Conservation (phyloP, 2,329 filamentous ascomycete genomes). For the Shiraia bambusicola region DNA sequence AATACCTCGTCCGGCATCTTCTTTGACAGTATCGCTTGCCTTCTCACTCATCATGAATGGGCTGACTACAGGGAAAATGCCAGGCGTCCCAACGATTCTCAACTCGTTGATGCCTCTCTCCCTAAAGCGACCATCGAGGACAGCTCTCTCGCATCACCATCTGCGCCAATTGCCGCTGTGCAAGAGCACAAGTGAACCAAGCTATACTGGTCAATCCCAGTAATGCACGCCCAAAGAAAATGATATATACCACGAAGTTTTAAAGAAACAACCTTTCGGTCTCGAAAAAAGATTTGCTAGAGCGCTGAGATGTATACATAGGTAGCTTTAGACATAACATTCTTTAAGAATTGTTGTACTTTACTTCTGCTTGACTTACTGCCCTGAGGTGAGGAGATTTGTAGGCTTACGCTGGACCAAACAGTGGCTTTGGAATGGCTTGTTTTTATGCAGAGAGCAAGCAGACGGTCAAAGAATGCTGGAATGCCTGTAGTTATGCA, state of each 20-base stretch:
- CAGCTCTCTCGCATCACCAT: constrained; percentile 56
- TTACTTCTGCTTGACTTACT: no score
- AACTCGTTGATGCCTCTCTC: constrained; percentile 59
- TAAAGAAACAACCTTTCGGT: no score
- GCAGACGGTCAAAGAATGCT: no score
- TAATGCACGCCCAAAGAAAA: constrained; percentile 12
- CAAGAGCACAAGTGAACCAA: constrained; percentile 3
- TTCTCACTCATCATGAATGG: constrained; percentile 44
- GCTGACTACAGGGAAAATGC: constrained; percentile 54
- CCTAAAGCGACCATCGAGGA: constrained; percentile 58
- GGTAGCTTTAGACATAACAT: no score
- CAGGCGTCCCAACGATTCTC: constrained; percentile 59
- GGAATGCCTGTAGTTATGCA: no score
- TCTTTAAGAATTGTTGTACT: no score
- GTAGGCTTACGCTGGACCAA: no score
- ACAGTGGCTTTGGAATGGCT: no score
- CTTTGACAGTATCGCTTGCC: constrained; percentile 16
- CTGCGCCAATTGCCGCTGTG: constrained; percentile 58
- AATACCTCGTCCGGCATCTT: constrained; percentile 10
- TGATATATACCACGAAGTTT: constrained; percentile 16
- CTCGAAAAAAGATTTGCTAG: no score
- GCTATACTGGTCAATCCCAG: constrained; percentile 8
- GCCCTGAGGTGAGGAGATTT: no score
- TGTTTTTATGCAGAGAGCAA: no score
- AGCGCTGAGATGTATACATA: no score